Evolutionary conservation across 495 filamentous ascomycete genomes (phyloP).

Genomic region (Elasticomyces elasticus): DNA sequence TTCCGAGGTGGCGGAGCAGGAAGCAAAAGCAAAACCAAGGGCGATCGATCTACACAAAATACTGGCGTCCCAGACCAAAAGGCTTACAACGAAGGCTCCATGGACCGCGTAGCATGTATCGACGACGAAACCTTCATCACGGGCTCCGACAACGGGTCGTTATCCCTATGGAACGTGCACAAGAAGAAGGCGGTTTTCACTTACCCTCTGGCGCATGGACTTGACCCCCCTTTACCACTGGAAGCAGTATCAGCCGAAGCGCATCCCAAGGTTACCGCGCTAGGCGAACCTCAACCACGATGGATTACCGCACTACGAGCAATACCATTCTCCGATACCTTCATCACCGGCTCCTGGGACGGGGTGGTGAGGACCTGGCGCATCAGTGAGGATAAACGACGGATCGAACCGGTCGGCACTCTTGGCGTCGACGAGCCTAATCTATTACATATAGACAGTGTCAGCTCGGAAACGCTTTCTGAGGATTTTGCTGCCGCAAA

Average conservation of each 20-base stretch:
- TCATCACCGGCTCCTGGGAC: conserved; percentile 90
- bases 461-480: neutral
- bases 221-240: conserved; percentile 54
- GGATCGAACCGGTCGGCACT: conserved; percentile 58
- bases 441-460: neutral
- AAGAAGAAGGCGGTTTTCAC: conserved; percentile 93
- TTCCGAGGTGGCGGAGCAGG: conserved; percentile 71
- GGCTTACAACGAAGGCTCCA: conserved; percentile 66
- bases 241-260: conserved; percentile 62
- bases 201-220: conserved; percentile 69
- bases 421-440: conserved; percentile 27
- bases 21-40: conserved; percentile 26
- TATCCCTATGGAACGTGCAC: conserved; percentile 80
- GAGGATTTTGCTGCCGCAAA: neutral
- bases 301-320: conserved; percentile 84
- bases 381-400: conserved; percentile 71
- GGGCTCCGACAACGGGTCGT: conserved; percentile 74
- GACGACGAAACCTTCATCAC: conserved; percentile 88
- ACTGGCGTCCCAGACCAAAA: conserved; percentile 26
- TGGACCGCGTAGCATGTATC: conserved; percentile 80
- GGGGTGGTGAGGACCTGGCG: conserved; percentile 77
- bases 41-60: conserved; percentile 8
- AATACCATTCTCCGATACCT: conserved; percentile 75
- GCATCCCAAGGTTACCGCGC: conserved; percentile 37
- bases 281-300: conserved; percentile 48